Evolutionary conservation across 805 yeast genomes (phyloP), one percentile per base, ranked within the genome.

Genomic region (Candida saitoana): DNA sequence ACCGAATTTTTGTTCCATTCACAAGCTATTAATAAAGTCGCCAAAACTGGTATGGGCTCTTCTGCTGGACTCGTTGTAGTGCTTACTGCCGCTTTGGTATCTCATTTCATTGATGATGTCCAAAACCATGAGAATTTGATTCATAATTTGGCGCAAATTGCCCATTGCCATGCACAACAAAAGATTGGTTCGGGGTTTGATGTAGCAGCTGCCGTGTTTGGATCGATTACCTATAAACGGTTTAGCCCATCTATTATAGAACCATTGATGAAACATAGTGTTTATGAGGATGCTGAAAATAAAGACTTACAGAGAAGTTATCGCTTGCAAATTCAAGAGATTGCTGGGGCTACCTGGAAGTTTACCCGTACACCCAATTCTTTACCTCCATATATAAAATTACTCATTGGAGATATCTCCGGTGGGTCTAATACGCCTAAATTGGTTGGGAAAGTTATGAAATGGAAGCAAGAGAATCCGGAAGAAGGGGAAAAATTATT

Each of bases 101-200:
- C 83, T 4, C 64, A 69, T 38, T 78, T 74, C 49, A 51, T 53
- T 5, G 51, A 59, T 18, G 22, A 36, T 11, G 38, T 18, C 15
- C 42, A 49, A 19, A 52, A 61, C 4, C 56, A 73, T 9, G 64
- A 72, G 42, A 49, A 52, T 3, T 46, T 59, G n/a, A 69, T 91
- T 27, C 98, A 93, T 59, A 91, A 88, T 53, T 62, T 88, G 19
- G 79, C 96, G 0, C 99, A 93, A 59, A 69, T 87, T 6, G 84
- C 96, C 0, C 99, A 93, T 60, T 90, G 96, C 59, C 74, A 79
- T 43, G 98, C 99, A 2, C 99, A 93, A 60, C 87, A 87, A 24
- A 93, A 93, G 61, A 82, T 93, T 18, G 99, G 99, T 0, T 88
- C 96, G 3, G 99, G 99, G 0, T 93, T 93, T 62, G 99, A 93